Conservation (phyloP, 2,329 filamentous ascomycete species). For the Colletotrichum cordylinicola region DNA sequence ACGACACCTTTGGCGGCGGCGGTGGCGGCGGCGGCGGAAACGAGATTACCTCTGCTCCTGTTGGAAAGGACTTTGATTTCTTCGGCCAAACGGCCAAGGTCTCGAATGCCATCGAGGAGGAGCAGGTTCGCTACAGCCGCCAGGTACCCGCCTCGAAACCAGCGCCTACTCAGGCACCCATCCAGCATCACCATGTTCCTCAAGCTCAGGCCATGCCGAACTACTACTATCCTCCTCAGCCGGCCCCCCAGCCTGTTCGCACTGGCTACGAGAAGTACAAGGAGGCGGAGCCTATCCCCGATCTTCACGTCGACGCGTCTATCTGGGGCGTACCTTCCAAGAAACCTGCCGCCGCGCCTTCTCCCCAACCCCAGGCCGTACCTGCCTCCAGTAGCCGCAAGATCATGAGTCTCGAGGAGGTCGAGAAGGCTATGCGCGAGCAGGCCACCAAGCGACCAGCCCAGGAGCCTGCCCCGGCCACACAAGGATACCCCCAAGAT, state of each 20-base stretch:
- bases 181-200: constrained; percentile 28
- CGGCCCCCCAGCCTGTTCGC: constrained; percentile 58
- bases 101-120: constrained; percentile 84
- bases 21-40: constrained; percentile 43
- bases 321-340: constrained; percentile 83
- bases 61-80: constrained; percentile 97
- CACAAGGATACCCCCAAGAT: constrained; percentile 26
- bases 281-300: constrained; percentile 79
- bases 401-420: constrained; percentile 95
- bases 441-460: constrained; percentile 60
- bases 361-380: constrained; percentile 29
- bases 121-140: constrained; percentile 83
- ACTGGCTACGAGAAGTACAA: constrained; percentile 93
- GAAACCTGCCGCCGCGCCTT: constrained; percentile 48
- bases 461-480: constrained; percentile 35
- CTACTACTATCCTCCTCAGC: constrained; percentile 44
- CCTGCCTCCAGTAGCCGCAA: constrained; percentile 60
- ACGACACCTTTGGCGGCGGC: constrained; percentile 82
- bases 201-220: constrained; percentile 2
- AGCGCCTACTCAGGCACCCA: constrained; percentile 32
- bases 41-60: constrained; percentile 49
- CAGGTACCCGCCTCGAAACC: constrained; percentile 65
- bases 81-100: constrained; percentile 92
- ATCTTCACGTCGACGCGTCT: constrained; percentile 89
- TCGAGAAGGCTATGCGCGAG: constrained; percentile 88